Percentiles rank a stretch among this genome's conserved stretches.
Conservation (phyloP, 2,329 filamentous ascomycete genomes). For the Hypoxylon sp. region DNA sequence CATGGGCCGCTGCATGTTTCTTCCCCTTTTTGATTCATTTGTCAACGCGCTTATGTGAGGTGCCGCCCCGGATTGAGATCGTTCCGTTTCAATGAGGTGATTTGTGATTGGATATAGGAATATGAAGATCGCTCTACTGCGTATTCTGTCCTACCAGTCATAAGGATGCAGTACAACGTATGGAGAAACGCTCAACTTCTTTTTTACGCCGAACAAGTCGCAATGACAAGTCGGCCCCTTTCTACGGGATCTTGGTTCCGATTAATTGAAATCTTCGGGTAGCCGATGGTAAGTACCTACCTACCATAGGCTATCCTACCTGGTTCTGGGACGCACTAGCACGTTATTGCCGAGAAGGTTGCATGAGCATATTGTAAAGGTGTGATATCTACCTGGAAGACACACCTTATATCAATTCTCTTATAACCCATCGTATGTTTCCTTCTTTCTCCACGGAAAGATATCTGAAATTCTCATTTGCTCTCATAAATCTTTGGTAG, state of each 20-base stretch:
- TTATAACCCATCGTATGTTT: slow-evolving; percentile 1
- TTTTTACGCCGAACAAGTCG: slow-evolving; percentile 4
- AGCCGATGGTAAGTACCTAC: not conserved
- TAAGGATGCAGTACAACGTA: not conserved
- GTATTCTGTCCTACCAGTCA: not conserved
- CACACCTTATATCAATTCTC: not conserved
- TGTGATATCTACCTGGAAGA: not conserved
- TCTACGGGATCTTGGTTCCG: not conserved
- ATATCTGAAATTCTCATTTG: not conserved
- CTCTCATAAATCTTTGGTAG: not conserved
- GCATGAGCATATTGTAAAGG: not conserved
- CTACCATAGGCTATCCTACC: not conserved
- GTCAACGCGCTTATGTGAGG: slow-evolving; percentile 22
- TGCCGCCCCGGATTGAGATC: slow-evolving; percentile 28
- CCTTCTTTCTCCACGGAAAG: not conserved
- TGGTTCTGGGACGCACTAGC: not conserved
- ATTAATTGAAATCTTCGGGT: not conserved
- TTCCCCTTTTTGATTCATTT: slow-evolving; percentile 9
- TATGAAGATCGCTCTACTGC: slow-evolving; percentile 8
- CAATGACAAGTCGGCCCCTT: not conserved
- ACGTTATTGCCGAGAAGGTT: slow-evolving; percentile 1
- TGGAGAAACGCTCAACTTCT: slow-evolving; percentile 15
- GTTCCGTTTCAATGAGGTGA: slow-evolving; percentile 34
- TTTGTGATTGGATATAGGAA: slow-evolving; percentile 19
- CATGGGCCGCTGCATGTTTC: slow-evolving; percentile 24